These are phyloP conservation scores for Clathrospora elynae DNA, from an alignment of 2,329 filamentous ascomycete genomes.

Conservation along the genomic window DNA sequence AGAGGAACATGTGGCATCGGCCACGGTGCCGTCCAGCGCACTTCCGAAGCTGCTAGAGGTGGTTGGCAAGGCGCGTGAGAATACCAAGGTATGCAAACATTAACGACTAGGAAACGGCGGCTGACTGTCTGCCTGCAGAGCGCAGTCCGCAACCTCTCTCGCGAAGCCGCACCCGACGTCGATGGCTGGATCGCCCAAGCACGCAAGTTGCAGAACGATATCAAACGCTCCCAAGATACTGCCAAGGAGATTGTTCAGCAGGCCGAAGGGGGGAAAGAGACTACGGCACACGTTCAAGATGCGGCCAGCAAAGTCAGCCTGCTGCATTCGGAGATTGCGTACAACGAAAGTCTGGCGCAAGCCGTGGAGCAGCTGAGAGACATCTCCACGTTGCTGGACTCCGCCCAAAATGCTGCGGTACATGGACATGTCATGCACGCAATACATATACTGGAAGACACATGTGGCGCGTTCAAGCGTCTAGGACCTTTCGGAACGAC, in stretches of 20 bases:
- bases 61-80: slow-evolving; percentile 58
- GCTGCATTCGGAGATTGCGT: slow-evolving; percentile 63
- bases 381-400: slow-evolving; percentile 56
- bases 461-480: slow-evolving; percentile 60
- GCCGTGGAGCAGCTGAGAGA: slow-evolving; percentile 58
- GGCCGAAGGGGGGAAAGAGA: slow-evolving; percentile 69
- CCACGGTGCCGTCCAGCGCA: slow-evolving; percentile 56
- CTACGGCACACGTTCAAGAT: slow-evolving; percentile 69
- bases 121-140: slow-evolving; percentile 51
- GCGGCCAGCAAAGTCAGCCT: slow-evolving; percentile 60
- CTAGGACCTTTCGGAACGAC: slow-evolving; percentile 67
- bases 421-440: slow-evolving; percentile 54
- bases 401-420: slow-evolving; percentile 53
- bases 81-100: slow-evolving; percentile 55
- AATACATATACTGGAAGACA: slow-evolving; percentile 56
- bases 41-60: slow-evolving; percentile 58
- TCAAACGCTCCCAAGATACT: slow-evolving; percentile 76
- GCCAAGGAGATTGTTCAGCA: slow-evolving; percentile 81
- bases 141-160: slow-evolving; percentile 77
- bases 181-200: slow-evolving; percentile 86
- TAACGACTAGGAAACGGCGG: not conserved
- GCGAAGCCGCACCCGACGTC: slow-evolving; percentile 76
- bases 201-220: slow-evolving; percentile 82
- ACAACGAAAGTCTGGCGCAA: slow-evolving; percentile 60
- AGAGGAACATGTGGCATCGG: slow-evolving; percentile 60